Evolutionary conservation across 2,329 filamentous ascomycete species (phyloP).

Genomic region (Fonsecaea multimorphosa): DNA sequence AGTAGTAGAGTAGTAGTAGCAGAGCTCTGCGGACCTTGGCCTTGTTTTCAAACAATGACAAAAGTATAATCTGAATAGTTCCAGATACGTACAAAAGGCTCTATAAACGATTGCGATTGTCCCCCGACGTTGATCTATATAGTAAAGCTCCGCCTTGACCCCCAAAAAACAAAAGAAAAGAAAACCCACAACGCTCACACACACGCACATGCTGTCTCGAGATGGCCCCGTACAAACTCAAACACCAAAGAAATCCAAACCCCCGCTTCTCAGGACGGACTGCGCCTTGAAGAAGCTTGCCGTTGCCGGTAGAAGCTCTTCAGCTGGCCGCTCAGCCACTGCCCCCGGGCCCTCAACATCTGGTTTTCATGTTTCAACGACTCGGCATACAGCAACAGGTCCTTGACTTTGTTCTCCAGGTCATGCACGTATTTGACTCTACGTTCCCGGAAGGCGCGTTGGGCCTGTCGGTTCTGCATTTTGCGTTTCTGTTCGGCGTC

Average conservation of each 20-base stretch:
- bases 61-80: too few relatives aligned
- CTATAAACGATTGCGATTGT: too few relatives aligned
- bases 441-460: not conserved
- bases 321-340: not conserved
- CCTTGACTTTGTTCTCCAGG: constrained; percentile 1
- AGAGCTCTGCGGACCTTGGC: too few relatives aligned
- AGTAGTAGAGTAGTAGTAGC: too few relatives aligned
- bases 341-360: not conserved
- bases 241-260: not conserved
- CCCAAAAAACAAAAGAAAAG: too few relatives aligned
- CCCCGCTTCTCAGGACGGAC: not conserved
- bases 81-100: too few relatives aligned
- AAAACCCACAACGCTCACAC: too few relatives aligned
- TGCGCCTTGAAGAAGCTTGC: not conserved
- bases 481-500: not conserved
- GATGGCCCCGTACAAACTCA: too few relatives aligned
- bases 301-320: not conserved
- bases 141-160: too few relatives aligned
- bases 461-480: not conserved
- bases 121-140: too few relatives aligned
- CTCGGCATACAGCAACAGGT: not conserved
- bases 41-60: too few relatives aligned
- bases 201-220: too few relatives aligned
- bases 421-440: not conserved
- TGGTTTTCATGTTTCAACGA: constrained; percentile 1